Conservation (phyloP, 306 rosid species). For the Acacia acuminata region DNA sequence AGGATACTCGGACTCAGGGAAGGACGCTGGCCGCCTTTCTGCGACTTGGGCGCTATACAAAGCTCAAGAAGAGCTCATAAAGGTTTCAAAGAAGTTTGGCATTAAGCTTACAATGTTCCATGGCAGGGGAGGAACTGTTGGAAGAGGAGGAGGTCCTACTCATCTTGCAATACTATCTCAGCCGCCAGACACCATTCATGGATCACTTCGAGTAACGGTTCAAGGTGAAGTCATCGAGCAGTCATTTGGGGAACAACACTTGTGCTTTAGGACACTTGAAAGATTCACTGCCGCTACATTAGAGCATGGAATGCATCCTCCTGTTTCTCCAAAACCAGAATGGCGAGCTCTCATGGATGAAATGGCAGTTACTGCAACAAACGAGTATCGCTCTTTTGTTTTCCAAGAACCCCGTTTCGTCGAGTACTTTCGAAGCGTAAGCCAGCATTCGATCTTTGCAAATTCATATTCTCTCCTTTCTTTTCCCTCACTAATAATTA, state of each 20-base stretch:
- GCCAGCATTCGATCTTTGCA: too few relatives aligned
- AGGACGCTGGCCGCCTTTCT: background rate
- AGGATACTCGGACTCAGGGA: background rate
- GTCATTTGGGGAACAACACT: background rate
- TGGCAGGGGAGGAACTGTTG: background rate
- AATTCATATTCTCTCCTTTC: background rate
- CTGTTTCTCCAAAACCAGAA: background rate
- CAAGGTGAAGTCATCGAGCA: background rate
- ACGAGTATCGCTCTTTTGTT: background rate
- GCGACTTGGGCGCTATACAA: background rate
- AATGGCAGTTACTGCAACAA: background rate
- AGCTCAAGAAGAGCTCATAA: slow-evolving; percentile 2
- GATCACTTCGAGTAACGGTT: background rate
- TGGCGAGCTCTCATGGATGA: background rate
- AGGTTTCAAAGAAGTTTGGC: slow-evolving; percentile 4
- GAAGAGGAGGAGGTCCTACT: background rate
- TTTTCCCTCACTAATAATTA: background rate
- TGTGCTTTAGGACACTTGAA: background rate
- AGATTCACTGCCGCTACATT: background rate
- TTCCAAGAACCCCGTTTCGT: background rate
- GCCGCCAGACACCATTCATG: background rate
- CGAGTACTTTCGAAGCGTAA: background rate
- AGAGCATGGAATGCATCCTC: slow-evolving; percentile 1
- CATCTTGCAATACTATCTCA: background rate
- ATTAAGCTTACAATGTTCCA: background rate